Evolutionary conservation across 352 stramenopile genomes (phyloP).

Genomic region (Phytophthora boehmeriae): DNA sequence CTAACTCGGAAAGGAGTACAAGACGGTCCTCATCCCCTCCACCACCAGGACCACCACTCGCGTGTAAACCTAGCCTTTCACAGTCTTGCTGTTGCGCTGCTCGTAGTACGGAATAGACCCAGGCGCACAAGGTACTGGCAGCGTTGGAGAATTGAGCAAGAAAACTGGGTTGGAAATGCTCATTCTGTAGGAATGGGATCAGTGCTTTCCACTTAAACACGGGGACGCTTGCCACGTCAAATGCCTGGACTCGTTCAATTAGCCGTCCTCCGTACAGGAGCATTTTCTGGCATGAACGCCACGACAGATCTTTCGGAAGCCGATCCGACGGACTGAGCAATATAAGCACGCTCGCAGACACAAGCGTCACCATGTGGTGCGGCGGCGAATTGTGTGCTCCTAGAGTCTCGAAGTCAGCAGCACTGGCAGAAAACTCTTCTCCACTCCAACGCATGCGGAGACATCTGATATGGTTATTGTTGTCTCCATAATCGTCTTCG

Average conservation of each 20-base stretch:
- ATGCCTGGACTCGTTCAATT: slow-evolving; percentile 47
- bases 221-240: slow-evolving; percentile 48
- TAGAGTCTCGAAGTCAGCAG: slow-evolving; percentile 57
- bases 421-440: slow-evolving; percentile 45
- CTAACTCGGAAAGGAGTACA: slow-evolving; percentile 60
- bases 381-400: slow-evolving; percentile 45
- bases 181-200: slow-evolving; percentile 71
- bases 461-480: slow-evolving; percentile 19
- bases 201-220: slow-evolving; percentile 82
- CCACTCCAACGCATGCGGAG: slow-evolving; percentile 39
- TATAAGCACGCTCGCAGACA: slow-evolving; percentile 69
- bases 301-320: slow-evolving; percentile 75
- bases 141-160: slow-evolving; percentile 55
- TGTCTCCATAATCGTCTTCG: slow-evolving; percentile 9
- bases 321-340: slow-evolving; percentile 71
- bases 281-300: slow-evolving; percentile 70
- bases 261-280: slow-evolving; percentile 52
- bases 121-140: slow-evolving; percentile 66
- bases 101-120: slow-evolving; percentile 56
- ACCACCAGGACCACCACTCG: slow-evolving; percentile 9
- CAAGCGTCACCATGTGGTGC: slow-evolving; percentile 66
- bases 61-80: slow-evolving; percentile 23
- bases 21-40: slow-evolving; percentile 51
- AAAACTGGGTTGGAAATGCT: slow-evolving; percentile 71
- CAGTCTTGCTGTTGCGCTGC: slow-evolving; percentile 47